These are phyloP conservation scores for Leccinum broughii DNA, from an alignment of 768 basidiomycete species.

Conservation along the genomic window DNA sequence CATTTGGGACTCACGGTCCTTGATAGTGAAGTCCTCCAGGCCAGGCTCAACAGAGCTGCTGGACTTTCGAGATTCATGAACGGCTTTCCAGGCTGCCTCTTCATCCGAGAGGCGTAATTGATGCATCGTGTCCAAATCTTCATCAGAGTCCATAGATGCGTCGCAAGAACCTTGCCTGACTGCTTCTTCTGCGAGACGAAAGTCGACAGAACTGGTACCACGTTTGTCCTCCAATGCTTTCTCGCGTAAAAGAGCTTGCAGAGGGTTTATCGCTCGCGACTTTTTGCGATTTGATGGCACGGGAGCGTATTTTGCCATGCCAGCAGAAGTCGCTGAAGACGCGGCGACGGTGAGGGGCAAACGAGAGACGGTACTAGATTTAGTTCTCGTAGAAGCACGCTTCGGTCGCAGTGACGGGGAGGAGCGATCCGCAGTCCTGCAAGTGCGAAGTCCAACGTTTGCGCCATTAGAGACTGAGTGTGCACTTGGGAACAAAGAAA, in stretches of 20 bases:
- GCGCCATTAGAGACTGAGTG: conserved; percentile 12
- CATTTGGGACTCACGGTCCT: conserved; percentile 33
- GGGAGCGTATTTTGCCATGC: not conserved
- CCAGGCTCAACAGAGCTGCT: conserved; percentile 14
- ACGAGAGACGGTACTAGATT: conserved; percentile 6
- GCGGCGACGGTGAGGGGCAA: conserved; percentile 15
- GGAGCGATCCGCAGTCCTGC: not conserved
- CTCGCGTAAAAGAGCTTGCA: conserved; percentile 56
- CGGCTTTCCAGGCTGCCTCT: conserved; percentile 40
- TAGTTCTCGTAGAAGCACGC: conserved; percentile 25
- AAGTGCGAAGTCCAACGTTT: not conserved
- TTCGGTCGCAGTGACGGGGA: conserved; percentile 10
- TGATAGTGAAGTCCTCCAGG: conserved; percentile 38
- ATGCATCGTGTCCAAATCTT: conserved; percentile 24
- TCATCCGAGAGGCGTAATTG: conserved; percentile 35
- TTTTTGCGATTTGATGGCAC: conserved; percentile 19
- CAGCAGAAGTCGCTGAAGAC: conserved; percentile 6
- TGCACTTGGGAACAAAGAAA: conserved; percentile 26
- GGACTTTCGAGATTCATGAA: conserved; percentile 27
- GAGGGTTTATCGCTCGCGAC: conserved; percentile 44
- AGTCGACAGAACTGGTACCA: conserved; percentile 40
- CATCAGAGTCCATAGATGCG: conserved; percentile 12
- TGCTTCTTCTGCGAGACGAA: conserved; percentile 47
- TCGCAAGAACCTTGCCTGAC: conserved; percentile 34
- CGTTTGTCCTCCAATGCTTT: conserved; percentile 37